Evolutionary conservation across 1,284 basidiomycete species (phyloP), one percentile per base, ranked within the genome.

Genomic region (Cryptococcus deneoformans): DNA sequence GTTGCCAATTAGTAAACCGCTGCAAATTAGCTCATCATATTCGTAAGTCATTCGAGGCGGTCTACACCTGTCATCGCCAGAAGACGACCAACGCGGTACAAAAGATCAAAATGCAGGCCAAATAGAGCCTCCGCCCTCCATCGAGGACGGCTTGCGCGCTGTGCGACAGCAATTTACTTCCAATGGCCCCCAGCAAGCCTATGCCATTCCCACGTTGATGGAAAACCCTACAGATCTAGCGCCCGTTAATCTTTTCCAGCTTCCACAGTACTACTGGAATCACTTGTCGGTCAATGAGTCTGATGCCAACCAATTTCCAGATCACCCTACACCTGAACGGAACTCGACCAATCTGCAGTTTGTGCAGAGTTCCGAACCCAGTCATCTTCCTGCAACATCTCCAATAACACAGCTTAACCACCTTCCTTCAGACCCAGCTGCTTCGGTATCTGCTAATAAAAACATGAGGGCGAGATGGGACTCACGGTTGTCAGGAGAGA

Each of bases 201-300:
- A 42, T 42, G 3, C 6, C 34, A 20, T 34, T 29, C 46, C 46
- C 46, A 53, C 50, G 24, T 53, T 8, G 37, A 29, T 20, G 16
- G 16, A 50, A 36, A 36, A 7, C 20, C 45, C 44, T 14, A 24
- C 40, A 29, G 43, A 46, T 39, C 46, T 46, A 34, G 34, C 49
- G 46, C 57, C 56, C 10, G 44, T 55, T 20, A 46, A 42, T 12
- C 60, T 73, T 37, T 66, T 73, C 58, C 67, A 71, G 56, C 59
- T 73, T 3, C 68, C 68, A 4, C 69, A 71, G 53, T 63, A 66
- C 48, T 73, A 67, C 60, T 73, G 71, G 71, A 73, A 73, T 57
- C 61, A 67, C 46, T 55, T 72, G 20, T 34, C 34, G 7, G 59
- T 60, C 3, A 62, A 52, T 5, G 54, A 52, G 11, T 42, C 40